Base-by-base conservation (phyloP, 1,284 basidiomycete species). In the Gyrodon tennesseensis region DNA sequence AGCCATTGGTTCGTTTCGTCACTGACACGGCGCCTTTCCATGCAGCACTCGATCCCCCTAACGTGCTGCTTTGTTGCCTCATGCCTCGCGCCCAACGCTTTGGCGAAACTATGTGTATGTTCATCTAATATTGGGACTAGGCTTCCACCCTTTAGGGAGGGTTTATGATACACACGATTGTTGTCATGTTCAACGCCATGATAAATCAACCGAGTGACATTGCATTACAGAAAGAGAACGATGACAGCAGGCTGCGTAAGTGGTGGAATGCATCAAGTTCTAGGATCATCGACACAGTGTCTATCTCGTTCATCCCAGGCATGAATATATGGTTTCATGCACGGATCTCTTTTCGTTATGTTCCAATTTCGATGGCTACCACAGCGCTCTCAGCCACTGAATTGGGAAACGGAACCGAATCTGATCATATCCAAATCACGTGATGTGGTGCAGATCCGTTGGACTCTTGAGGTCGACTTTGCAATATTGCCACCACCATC, bases 41-140 rank as follows among this genome's bases (percentile, higher is more conserved):
- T 40, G 37, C 9, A 25, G 37, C 23, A 48, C 0, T 15, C 34
- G 18, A n/a, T n/a, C 25, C 21, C 31, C 5, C 34, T 27, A 12
- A 4, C 21, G 21, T 15, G 18, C 2, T 21, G n/a, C 37, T 51
- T 46, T 60, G n/a, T 61, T 53, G 23, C 23, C 13, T 25, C 37
- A 37, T 54, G 37, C 21, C 18, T 34, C 23, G 8, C 13, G n/a
- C 31, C 23, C 21, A 5, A n/a, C 31, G 8, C 7, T 34, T 3
- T 3, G 58, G 25, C n/a, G 25, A 53, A 34, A 41, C 27, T 59
- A 68, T 52, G 25, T 34, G 29, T 66, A 66, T 49, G 46, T 65
- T 65, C 39, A 39, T 40, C 29, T 66, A 66, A 66, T 61, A 6
- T 58, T 13, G 9, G n/a, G 40, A 40, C 37, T 49, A 12, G 27